phyloP scores from a whole-genome alignment of 805 yeast species.

The Diddensiella transvaalensis region DNA sequence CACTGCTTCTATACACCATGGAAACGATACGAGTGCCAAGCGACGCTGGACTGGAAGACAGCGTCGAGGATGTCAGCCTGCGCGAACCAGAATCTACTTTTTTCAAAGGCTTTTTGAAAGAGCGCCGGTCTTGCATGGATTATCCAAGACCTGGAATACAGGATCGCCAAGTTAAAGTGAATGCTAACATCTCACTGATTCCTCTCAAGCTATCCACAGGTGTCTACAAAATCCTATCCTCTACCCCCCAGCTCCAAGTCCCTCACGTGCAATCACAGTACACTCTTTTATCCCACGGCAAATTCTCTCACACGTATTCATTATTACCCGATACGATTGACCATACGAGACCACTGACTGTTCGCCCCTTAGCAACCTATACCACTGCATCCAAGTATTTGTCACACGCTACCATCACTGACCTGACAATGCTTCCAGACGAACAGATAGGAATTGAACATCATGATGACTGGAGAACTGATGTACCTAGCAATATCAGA shows the following conservation, averaged over 20 bases:
- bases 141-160: too few relatives aligned
- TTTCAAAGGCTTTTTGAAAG: too few relatives aligned
- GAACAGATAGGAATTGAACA: too few relatives aligned
- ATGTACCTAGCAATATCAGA: slow-evolving; percentile 17
- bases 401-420: slow-evolving; percentile 22
- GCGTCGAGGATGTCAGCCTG: too few relatives aligned
- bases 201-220: slow-evolving; percentile 20
- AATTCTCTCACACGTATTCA: slow-evolving; percentile 27
- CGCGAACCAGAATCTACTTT: too few relatives aligned
- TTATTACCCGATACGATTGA: slow-evolving; percentile 19
- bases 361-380: slow-evolving; percentile 26
- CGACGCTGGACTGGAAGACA: too few relatives aligned
- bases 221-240: slow-evolving; percentile 23
- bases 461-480: slow-evolving; percentile 12
- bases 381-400: slow-evolving; percentile 20
- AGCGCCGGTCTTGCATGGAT: too few relatives aligned
- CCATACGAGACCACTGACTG: slow-evolving; percentile 3
- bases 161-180: slow-evolving; percentile 1
- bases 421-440: slow-evolving; percentile 20
- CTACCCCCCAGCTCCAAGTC: slow-evolving; percentile 6
- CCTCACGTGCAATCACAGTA: slow-evolving; percentile 16
- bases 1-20: too few relatives aligned
- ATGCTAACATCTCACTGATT: slow-evolving; percentile 14
- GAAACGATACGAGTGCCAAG: too few relatives aligned
- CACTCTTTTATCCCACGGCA: slow-evolving; percentile 26